phyloP scores from a whole-genome alignment of 805 yeast genomes.

The Saturnispora halmiae region DNA sequence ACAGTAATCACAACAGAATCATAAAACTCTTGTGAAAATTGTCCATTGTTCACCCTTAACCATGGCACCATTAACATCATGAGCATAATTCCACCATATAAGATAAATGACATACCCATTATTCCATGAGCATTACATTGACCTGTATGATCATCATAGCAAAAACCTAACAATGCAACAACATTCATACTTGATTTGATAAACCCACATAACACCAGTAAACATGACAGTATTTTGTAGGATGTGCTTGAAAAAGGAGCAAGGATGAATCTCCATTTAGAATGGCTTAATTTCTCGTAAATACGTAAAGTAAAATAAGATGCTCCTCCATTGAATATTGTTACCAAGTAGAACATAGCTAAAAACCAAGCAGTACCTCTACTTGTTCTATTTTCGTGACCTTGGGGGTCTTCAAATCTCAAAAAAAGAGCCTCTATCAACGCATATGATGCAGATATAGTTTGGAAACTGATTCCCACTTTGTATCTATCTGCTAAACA shows the following conservation, averaged over 20 bases:
- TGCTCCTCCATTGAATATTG: constrained; percentile 47
- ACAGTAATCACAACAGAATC: constrained; percentile 72
- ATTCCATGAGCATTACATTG: constrained; percentile 96
- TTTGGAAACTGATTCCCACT: constrained; percentile 38
- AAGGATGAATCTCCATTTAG: constrained; percentile 33
- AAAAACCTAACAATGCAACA: constrained; percentile 78
- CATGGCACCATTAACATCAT: constrained; percentile 66
- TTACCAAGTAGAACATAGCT: constrained; percentile 35
- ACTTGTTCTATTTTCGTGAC: constrained; percentile 59
- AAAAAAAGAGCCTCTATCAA: constrained; percentile 48
- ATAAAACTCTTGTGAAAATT: constrained; percentile 71
- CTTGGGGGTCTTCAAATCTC: constrained; percentile 54
- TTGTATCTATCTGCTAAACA: constrained; percentile 46
- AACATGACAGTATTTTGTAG: constrained; percentile 40
- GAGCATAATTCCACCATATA: constrained; percentile 65
- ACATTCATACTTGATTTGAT: constrained; percentile 74
- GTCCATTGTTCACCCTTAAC: constrained; percentile 45
- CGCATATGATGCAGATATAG: constrained; percentile 40
- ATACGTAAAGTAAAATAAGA: constrained; percentile 26
- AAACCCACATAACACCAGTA: constrained; percentile 57
- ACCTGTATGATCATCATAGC: constrained; percentile 76
- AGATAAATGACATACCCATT: constrained; percentile 85
- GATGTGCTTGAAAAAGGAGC: constrained; percentile 26
- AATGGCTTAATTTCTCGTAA: constrained; percentile 25
- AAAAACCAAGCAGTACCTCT: constrained; percentile 63